Evolutionary conservation across 179 eudicot species (phyloP), one percentile per base, ranked within the genome.

Genomic region (Spergularia azorica): DNA sequence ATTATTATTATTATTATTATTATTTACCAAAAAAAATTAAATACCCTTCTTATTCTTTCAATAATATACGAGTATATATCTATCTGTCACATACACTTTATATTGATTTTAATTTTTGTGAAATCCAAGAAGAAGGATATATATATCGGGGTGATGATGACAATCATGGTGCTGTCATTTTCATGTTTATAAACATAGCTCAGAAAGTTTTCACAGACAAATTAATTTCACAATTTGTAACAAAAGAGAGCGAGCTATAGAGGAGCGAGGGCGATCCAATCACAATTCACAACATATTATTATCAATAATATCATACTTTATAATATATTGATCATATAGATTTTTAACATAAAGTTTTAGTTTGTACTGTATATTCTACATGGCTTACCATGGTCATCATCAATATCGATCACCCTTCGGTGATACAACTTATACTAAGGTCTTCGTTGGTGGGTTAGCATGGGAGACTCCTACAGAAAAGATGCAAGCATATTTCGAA

Each of bases 401-500:
- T 61, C 92, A 89, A 76, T 92, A 90, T 59, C 87, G 95, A 84
- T 92, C 95, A 68, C 94, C 92, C 3, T 94, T 92, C 51, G 98
- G 98, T 0, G 97, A 92, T 79, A 92, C 97, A 0, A 95, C 97
- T 0, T 86, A 79, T 63, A 92, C 96, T 0, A 95, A 95, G 79
- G 91, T 95, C 0, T 95, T 92, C 64, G 98, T 95, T 0, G 97
- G 96, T 12, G 97, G 96, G 2, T 81, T 95, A 41, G 96, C 96
- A 20, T 95, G 98, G 98, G 98, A 95, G 67, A 92, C 98, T 4
- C 97, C 89, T 0, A 88, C 94, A 0, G 95, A 95, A 18, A 87
- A 82, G 70, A 85, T 95, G 95, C 85, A 88, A 0, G 64, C 72
- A 32, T 92, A 92, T 72, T 95, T 95, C 10, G 89, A 89, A 59